Evolutionary conservation across 73 alveolate genomes (phyloP), one percentile per base, ranked within the genome.

Genomic region (Tetrahymena thermophila): DNA sequence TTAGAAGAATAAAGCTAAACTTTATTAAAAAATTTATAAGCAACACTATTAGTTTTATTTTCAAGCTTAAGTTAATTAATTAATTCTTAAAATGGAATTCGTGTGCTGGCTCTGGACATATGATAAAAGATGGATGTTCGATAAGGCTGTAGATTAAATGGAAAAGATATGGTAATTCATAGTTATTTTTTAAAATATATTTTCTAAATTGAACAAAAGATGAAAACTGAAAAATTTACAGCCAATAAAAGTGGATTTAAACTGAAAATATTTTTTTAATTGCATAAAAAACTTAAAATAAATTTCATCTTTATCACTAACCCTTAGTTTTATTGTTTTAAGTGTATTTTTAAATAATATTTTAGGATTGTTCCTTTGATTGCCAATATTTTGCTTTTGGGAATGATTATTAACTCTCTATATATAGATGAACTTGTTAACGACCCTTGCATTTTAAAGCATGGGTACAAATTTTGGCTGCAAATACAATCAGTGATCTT

Each of bases 71-170:
- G 83, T 50, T 50, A 50, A 50, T 50, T 50, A 50, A 50, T 50
- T 28, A 71, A n/a, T 40, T 15, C 16, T 15, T 31, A 71, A 71
- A 2, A 71, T 71, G 89, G 89, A 71, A 71, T 71, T 71, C 31
- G 89, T 71, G 13, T 71, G 89, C 42, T 71, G 89, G 89, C 37
- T 71, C 35, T 71, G 89, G 89, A 71, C 89, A 4, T 71, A 71
- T 71, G 89, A 71, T 71, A 71, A 71, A 71, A 71, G 89, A 71
- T 71, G 89, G 89, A 71, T 71, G 89, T 71, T 71, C n/a, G 89
- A 71, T 71, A 71, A 71, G 23, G 89, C 89, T 28, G 89, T 71
- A 11, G 40, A 28, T 71, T 31, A 71, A 71, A 71, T 71, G 89
- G 89, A 71, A 71, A 71, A 71, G n/a, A 71, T 71, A 71, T 71